Base-by-base conservation (phyloP, 2,329 filamentous ascomycete genomes). In the Pseudovirgaria hyperparasitica region DNA sequence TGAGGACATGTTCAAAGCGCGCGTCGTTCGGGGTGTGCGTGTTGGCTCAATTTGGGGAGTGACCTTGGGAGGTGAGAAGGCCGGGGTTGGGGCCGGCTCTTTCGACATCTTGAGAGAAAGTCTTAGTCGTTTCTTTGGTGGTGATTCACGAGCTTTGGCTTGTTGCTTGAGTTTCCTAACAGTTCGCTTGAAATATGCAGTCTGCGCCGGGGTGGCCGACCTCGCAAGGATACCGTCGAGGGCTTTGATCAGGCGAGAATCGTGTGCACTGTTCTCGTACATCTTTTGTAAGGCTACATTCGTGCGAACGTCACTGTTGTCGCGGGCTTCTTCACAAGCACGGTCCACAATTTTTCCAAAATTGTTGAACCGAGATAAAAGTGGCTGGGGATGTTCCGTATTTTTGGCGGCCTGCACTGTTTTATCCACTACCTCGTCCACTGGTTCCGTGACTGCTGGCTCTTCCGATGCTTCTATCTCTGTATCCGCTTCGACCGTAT, bases 261-360 rank as follows among this genome's bases (percentile, higher is more conserved):
- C 47, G 10, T 32, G 40, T 16, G 50, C 44, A 39, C 56, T 58
- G 27, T 58, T 44, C 15, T 52, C 39, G 40, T 56, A 58, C 23
- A 66, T 46, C 26, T 57, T 46, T 31, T 54, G 46, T 7, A 67
- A 41, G 9, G 61, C 61, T n/a, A n/a, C n/a, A n/a, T n/a, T n/a
- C n/a, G n/a, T n/a, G n/a, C n/a, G n/a, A n/a, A n/a, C n/a, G n/a
- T n/a, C n/a, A n/a, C n/a, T n/a, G n/a, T n/a, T n/a, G n/a, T n/a
- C n/a, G n/a, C n/a, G n/a, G n/a, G n/a, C n/a, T n/a, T n/a, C n/a
- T n/a, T n/a, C n/a, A n/a, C n/a, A n/a, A n/a, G n/a, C n/a, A n/a
- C n/a, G n/a, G n/a, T n/a, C n/a, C n/a, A n/a, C n/a, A n/a, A n/a
- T n/a, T n/a, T n/a, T n/a, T n/a, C n/a, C n/a, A n/a, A n/a, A n/a